These are phyloP conservation scores for Ulmus americana DNA, from an alignment of 331 rosid species.

Conservation along the genomic window DNA sequence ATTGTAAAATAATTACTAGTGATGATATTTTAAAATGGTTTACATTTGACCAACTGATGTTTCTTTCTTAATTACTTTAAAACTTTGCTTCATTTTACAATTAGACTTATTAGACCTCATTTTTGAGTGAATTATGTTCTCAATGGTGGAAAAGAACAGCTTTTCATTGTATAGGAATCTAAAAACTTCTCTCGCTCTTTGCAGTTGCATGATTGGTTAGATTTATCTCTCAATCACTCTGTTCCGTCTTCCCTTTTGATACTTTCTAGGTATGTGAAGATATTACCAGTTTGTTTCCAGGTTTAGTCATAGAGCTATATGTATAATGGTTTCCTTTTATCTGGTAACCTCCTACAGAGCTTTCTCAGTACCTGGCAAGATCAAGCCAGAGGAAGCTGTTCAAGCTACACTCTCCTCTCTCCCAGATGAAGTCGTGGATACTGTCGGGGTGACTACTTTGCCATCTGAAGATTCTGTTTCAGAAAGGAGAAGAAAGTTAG, in stretches of 20 bases:
- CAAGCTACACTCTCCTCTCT: constrained; percentile 89
- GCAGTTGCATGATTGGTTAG: constrained; percentile 97
- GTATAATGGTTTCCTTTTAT: neutral
- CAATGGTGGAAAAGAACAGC: neutral
- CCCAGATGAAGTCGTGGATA: constrained; percentile 96
- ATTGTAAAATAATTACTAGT: neutral
- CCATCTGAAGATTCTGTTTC: constrained; percentile 90
- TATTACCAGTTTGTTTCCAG: neutral
- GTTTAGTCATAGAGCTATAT: neutral
- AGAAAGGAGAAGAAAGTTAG: constrained; percentile 88
- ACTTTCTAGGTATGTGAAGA: constrained; percentile 69
- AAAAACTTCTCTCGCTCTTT: constrained; percentile 11
- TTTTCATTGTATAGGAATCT: neutral
- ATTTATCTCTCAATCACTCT: constrained; percentile 86
- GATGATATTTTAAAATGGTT: neutral
- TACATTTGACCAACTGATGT: neutral
- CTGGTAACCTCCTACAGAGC: constrained; percentile 43
- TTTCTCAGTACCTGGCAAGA: constrained; percentile 70
- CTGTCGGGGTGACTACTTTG: constrained; percentile 77
- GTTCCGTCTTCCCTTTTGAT: constrained; percentile 95
- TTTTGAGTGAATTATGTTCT: neutral
- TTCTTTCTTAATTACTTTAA: neutral
- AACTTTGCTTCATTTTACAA: neutral
- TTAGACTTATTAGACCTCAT: neutral
- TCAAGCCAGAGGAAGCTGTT: constrained; percentile 86